Base-by-base conservation (phyloP, 306 rosid species). In the Notholithocarpus densiflorus region DNA sequence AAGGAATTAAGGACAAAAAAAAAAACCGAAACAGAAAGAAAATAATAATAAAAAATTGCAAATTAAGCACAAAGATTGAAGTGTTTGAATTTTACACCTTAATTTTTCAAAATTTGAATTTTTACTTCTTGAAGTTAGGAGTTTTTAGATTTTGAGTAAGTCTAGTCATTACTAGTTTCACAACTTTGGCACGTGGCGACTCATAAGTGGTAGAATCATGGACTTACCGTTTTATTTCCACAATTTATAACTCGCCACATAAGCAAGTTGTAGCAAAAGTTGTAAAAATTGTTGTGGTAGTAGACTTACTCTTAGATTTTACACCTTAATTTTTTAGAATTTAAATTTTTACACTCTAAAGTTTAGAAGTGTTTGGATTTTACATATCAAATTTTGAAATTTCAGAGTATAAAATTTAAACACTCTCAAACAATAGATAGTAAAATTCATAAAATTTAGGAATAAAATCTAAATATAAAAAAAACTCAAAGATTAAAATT, bases 211-310 rank as follows among this genome's bases (percentile, higher is more conserved):
- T 37, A 0, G 1, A 8, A 40, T 40, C 0, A 40, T 40, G 0
- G 0, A 40, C 1, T 0, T 0, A 40, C 0, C 0, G 0, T 40
- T 40, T 40, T 40, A 40, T 40, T 40, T 40, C 0, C 3, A 40
- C 3, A 40, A 40, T 0, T 40, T 2, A 7, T 40, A 40, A 8
- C 12, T 40, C 12, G 0, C 0, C 0, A 8, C 0, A 0, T 7
- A 40, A 40, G 0, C 0, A 40, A 40, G 1, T 8, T 40, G 0
- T 34, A 0, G 0, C 0, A 34, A 34, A 6, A 34, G 0, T 34
- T 34, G 0, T 40, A 1, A 40, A 40, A 40, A 40, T 2, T 40
- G 0, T 40, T 2, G 0, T 40, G 0, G 2, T 40, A 40, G 3
- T 40, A 40, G 0, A 40, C 40, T 40, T 40, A 8, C 0, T 8